Conservation (phyloP, 768 basidiomycete species). For the Phaeotremella skinneri region DNA sequence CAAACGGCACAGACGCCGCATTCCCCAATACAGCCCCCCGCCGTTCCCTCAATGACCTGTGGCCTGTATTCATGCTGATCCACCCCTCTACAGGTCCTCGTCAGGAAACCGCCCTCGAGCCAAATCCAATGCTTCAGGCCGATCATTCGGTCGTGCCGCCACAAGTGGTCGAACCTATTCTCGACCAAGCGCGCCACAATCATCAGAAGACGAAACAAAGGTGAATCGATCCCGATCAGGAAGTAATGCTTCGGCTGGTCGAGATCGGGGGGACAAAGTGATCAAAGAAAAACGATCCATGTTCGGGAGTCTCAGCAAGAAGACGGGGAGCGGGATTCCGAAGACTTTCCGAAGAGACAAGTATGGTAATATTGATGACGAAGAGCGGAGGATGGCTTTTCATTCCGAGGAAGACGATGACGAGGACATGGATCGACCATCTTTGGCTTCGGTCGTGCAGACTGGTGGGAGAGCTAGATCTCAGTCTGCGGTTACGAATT, state of each 20-base stretch:
- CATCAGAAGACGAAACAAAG: constrained; percentile 37
- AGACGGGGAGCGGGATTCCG: constrained; percentile 19
- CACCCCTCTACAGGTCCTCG: not conserved
- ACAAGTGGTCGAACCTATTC: constrained; percentile 1
- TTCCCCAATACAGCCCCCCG: constrained; percentile 11
- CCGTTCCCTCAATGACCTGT: constrained; percentile 18
- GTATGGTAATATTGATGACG: constrained; percentile 33
- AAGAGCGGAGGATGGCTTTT: constrained; percentile 18
- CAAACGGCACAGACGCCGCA: constrained; percentile 14
- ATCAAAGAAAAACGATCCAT: constrained; percentile 40
- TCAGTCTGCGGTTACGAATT: constrained; percentile 12
- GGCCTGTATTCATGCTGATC: not conserved
- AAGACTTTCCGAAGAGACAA: constrained; percentile 22
- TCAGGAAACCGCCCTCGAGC: constrained; percentile 32
- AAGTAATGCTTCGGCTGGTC: constrained; percentile 38
- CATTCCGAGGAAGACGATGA: constrained; percentile 43
- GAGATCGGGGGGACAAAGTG: constrained; percentile 14
- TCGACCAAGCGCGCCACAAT: constrained; percentile 13
- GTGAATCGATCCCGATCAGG: constrained; percentile 47
- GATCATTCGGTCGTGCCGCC: constrained; percentile 18
- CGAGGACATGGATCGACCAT: constrained; percentile 16
- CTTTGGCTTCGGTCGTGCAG: constrained; percentile 5
- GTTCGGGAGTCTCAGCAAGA: constrained; percentile 48
- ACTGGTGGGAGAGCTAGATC: constrained; percentile 29
- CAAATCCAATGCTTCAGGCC: constrained; percentile 37